Conservation (phyloP, 1,284 basidiomycete genomes). For the Malassezia furfur region DNA sequence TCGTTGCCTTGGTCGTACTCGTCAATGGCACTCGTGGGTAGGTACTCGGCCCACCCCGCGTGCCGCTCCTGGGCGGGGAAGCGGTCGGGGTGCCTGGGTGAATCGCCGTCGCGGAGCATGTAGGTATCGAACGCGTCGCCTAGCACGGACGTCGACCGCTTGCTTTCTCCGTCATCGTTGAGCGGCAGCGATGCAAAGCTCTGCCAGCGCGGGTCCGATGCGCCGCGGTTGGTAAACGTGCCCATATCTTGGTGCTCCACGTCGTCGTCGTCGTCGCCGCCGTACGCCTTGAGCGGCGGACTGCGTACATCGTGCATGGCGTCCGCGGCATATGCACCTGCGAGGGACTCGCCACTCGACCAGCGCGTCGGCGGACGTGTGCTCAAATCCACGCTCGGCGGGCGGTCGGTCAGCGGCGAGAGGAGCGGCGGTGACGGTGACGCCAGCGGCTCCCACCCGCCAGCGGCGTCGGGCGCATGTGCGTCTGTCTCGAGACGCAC, state of each 20-base stretch:
- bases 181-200: background rate
- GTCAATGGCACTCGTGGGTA: slow-evolving; percentile 4
- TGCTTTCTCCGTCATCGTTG: background rate
- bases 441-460: background rate
- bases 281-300: background rate
- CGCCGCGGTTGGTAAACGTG: too few species aligned
- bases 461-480: background rate
- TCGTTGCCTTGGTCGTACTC: background rate
- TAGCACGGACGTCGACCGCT: background rate
- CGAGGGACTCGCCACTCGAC: background rate
- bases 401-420: background rate
- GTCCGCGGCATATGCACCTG: background rate
- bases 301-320: background rate
- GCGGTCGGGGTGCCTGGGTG: background rate
- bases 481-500: too few species aligned
- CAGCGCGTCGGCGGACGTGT: background rate
- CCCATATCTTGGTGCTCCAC: too few species aligned
- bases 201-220: background rate
- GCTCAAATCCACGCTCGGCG: background rate
- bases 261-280: too few species aligned
- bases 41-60: slow-evolving; percentile 8
- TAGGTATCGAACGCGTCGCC: slow-evolving; percentile 12
- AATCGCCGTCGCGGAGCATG: background rate
- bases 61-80: background rate
- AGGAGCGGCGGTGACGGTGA: background rate